Evolutionary conservation across 2,329 filamentous ascomycete genomes (phyloP).

Genomic region (Arthrocladium fulminans): DNA sequence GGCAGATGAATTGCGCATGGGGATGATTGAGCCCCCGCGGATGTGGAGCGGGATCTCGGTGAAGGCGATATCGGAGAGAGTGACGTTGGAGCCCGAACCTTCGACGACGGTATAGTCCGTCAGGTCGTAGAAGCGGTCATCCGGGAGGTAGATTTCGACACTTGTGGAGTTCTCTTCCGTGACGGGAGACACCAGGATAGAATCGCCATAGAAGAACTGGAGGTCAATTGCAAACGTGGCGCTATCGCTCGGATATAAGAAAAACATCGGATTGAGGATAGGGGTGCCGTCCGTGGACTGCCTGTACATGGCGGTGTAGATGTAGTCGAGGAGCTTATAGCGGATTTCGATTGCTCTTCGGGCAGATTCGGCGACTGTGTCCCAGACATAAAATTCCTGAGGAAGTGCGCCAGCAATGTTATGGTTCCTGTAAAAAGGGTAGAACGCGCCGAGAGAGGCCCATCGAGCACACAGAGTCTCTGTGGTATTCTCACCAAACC

Average conservation of each 20-base stretch:
- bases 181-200: slow-evolving; percentile 49
- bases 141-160: slow-evolving; percentile 47
- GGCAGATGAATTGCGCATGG: slow-evolving; percentile 43
- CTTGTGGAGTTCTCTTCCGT: slow-evolving; percentile 42
- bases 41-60: slow-evolving; percentile 54
- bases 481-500: slow-evolving; percentile 58
- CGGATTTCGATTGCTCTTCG: slow-evolving; percentile 59
- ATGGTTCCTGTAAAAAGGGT: slow-evolving; percentile 68
- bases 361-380: slow-evolving; percentile 53
- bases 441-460: slow-evolving; percentile 63
- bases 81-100: slow-evolving; percentile 38
- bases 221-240: slow-evolving; percentile 44
- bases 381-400: slow-evolving; percentile 68
- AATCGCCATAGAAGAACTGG: slow-evolving; percentile 52
- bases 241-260: slow-evolving; percentile 52
- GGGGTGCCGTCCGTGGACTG: slow-evolving; percentile 55
- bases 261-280: slow-evolving; percentile 61
- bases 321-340: slow-evolving; percentile 65
- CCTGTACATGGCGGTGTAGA: slow-evolving; percentile 61
- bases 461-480: slow-evolving; percentile 64
- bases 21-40: slow-evolving; percentile 51
- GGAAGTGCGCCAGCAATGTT: slow-evolving; percentile 43
- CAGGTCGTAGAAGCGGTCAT: slow-evolving; percentile 53
- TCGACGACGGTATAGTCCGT: slow-evolving; percentile 26
- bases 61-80: slow-evolving; percentile 36